Conservation (phyloP, 306 rosid species). For the Quercus agrifolia region DNA sequence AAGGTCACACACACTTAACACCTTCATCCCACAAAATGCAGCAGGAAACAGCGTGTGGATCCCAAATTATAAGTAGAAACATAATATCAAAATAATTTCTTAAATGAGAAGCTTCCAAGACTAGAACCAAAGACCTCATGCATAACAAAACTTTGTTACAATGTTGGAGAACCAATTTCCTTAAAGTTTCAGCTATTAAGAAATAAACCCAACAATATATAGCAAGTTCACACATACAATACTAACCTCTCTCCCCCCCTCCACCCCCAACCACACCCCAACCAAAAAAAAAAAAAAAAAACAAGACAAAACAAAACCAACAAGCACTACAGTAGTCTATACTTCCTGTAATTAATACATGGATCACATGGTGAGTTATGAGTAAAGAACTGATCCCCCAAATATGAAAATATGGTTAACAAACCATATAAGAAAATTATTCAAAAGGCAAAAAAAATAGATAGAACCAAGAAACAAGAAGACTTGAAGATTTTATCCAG, state of each 20-base stretch:
- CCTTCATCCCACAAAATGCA: background rate
- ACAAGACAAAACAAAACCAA: too few relatives aligned
- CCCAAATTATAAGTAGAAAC: background rate
- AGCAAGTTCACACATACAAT: background rate
- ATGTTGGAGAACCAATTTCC: background rate
- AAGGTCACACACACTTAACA: background rate
- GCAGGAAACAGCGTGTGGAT: background rate
- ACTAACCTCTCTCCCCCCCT: background rate
- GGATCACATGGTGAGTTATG: background rate
- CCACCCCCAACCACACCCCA: background rate
- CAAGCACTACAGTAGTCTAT: too few relatives aligned
- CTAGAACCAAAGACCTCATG: background rate
- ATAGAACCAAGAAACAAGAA: background rate
- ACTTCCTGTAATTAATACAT: background rate
- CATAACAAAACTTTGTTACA: background rate
- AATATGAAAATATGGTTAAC: background rate
- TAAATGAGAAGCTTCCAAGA: background rate
- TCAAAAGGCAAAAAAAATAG: background rate
- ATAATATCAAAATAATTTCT: background rate
- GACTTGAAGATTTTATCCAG: background rate
- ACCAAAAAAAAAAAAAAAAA: background rate
- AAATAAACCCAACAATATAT: background rate
- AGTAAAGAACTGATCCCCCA: background rate
- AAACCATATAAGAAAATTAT: background rate
- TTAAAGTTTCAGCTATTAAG: background rate